phyloP scores from a whole-genome alignment of 2,329 filamentous ascomycete species.

The Xylaria sp. region DNA sequence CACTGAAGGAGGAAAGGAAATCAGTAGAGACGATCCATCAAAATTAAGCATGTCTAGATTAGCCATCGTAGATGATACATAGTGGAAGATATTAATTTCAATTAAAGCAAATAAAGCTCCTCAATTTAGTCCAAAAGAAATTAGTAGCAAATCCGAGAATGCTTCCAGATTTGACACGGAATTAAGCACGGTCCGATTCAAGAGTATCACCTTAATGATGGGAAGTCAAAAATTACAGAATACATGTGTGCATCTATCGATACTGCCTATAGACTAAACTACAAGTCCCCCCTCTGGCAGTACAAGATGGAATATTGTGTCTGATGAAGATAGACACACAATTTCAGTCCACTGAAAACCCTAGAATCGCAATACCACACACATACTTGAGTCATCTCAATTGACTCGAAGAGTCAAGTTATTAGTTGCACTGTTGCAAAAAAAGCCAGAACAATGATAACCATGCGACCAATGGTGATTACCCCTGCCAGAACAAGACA shows the following conservation, averaged over 20 bases:
- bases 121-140: not conserved
- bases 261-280: constrained; percentile 47
- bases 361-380: constrained; percentile 39
- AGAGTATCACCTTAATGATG: not conserved
- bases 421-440: constrained; percentile 40
- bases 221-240: constrained; percentile 19
- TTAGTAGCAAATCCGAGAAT: not conserved
- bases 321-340: constrained; percentile 46
- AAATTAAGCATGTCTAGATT: constrained; percentile 43
- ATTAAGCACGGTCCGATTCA: not conserved
- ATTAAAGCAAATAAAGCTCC: not conserved
- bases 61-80: constrained; percentile 45
- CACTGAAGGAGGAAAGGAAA: constrained; percentile 9
- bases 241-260: constrained; percentile 43
- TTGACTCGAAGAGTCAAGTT: constrained; percentile 43
- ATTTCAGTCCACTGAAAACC: constrained; percentile 41
- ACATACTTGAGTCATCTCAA: constrained; percentile 46
- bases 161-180: not conserved
- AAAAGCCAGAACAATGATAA: constrained; percentile 42
- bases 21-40: constrained; percentile 3
- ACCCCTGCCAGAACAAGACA: constrained; percentile 39
- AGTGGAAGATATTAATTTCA: constrained; percentile 22
- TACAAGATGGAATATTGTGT: constrained; percentile 47
- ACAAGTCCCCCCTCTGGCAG: constrained; percentile 42
- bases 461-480: constrained; percentile 41